These are phyloP conservation scores for Nigrospora osmanthi DNA, from an alignment of 2,329 filamentous ascomycete species.

Conservation along the genomic window DNA sequence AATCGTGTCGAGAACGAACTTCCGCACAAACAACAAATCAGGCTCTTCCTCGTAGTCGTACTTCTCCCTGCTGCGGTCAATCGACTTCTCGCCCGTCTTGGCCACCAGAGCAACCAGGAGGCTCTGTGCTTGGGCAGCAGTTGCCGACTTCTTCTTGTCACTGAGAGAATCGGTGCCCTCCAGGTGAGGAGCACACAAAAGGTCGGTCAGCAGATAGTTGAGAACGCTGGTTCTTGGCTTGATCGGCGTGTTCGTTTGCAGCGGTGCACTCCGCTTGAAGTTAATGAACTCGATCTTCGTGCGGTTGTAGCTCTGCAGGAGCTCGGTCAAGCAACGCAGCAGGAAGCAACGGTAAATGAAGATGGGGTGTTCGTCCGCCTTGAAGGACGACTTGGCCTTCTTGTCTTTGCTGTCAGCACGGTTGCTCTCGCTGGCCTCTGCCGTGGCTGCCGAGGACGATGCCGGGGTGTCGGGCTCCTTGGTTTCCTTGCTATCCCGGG, in stretches of 20 bases:
- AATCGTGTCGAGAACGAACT: conserved; percentile 89
- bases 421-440: conserved; percentile 11
- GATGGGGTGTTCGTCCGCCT: conserved; percentile 86
- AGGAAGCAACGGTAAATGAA: conserved; percentile 96
- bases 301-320: conserved; percentile 85
- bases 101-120: conserved; percentile 80
- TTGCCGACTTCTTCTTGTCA: conserved; percentile 79
- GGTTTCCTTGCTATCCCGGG: conserved; percentile 32
- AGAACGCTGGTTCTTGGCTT: conserved; percentile 89
- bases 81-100: conserved; percentile 73
- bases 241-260: conserved; percentile 78
- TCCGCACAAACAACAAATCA: conserved; percentile 84
- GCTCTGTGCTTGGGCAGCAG: conserved; percentile 77
- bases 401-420: conserved; percentile 43
- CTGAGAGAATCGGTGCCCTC: conserved; percentile 62
- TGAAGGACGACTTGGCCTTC: conserved; percentile 72
- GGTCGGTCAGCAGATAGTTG: conserved; percentile 83
- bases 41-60: conserved; percentile 70
- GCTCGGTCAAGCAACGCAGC: conserved; percentile 82
- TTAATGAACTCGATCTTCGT: conserved; percentile 99
- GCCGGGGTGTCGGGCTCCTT: conserved; percentile 23
- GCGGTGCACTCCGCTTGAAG: conserved; percentile 86
- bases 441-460: conserved; percentile 17
- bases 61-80: conserved; percentile 47
- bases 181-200: conserved; percentile 57